Percentiles rank a stretch among this genome's conserved stretches.
These are phyloP conservation scores for Phytophthora foliorum DNA, from an alignment of 352 stramenopile genomes.

Conservation along the genomic window DNA sequence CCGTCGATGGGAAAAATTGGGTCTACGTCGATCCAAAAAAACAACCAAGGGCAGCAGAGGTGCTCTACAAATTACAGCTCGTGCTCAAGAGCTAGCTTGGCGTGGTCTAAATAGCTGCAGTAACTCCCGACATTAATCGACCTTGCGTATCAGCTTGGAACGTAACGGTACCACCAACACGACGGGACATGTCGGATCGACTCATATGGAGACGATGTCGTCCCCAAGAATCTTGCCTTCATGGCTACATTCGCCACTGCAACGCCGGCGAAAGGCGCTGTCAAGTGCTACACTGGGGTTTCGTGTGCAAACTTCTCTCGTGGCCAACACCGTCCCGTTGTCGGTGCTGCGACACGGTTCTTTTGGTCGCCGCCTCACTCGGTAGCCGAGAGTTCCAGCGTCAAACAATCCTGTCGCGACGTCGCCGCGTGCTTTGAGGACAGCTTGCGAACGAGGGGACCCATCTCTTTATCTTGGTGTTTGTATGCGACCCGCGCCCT, in stretches of 20 bases:
- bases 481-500: constrained; percentile 15
- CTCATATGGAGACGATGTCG: not conserved
- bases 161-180: constrained; percentile 1
- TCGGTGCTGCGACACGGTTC: not conserved
- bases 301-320: not conserved
- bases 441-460: constrained; percentile 24
- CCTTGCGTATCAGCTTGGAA: constrained; percentile 4
- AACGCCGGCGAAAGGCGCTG: not conserved
- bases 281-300: too few relatives aligned
- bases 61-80: too few relatives aligned
- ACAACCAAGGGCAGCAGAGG: too few relatives aligned
- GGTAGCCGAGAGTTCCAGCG: constrained; percentile 3
- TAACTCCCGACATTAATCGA: not conserved
- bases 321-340: not conserved
- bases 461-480: constrained; percentile 27
- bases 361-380: constrained; percentile 6
- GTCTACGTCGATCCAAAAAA: too few relatives aligned
- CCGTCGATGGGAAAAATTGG: too few relatives aligned
- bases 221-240: constrained; percentile 1
- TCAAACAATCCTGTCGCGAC: constrained; percentile 5
- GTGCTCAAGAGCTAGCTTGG: too few relatives aligned
- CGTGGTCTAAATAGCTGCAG: too few relatives aligned
- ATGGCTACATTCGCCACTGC: constrained; percentile 4
- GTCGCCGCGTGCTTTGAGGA: constrained; percentile 9
- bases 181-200: too few relatives aligned